Evolutionary conservation across 73 alveolate species (phyloP).

Genomic region (Paramecium octaurelia): DNA sequence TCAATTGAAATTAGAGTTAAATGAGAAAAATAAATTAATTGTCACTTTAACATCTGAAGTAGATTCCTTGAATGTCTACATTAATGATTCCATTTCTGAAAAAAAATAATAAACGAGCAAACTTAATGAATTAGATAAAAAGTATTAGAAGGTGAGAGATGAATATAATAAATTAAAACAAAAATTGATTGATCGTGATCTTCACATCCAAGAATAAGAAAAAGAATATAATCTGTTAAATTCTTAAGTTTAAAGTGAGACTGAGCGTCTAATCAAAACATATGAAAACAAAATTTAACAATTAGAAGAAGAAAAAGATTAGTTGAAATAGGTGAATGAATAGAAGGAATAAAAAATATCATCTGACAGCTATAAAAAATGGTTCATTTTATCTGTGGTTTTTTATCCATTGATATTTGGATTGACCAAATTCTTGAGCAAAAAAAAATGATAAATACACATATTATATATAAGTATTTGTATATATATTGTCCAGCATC

Average conservation of each 20-base stretch:
- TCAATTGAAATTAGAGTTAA: background rate
- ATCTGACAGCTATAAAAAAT: background rate
- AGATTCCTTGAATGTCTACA: background rate
- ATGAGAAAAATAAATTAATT: background rate
- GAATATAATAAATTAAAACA: background rate
- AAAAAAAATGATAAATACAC: background rate
- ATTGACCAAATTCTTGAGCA: background rate
- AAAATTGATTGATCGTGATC: background rate
- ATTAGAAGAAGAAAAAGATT: background rate
- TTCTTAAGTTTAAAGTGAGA: background rate
- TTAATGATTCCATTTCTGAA: background rate
- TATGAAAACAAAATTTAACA: background rate
- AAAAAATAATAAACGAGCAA: background rate
- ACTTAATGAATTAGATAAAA: background rate
- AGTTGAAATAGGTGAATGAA: background rate
- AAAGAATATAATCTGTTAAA: background rate
- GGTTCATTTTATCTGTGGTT: background rate
- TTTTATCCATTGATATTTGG: background rate
- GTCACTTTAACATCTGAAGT: background rate
- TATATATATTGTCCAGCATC: background rate
- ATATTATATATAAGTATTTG: background rate
- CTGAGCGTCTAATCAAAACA: background rate
- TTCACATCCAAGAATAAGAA: background rate
- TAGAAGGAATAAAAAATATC: background rate
- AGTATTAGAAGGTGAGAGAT: background rate